These are phyloP conservation scores for Keithomyces neogunnii DNA, from an alignment of 2,329 filamentous ascomycete species.

Conservation along the genomic window DNA sequence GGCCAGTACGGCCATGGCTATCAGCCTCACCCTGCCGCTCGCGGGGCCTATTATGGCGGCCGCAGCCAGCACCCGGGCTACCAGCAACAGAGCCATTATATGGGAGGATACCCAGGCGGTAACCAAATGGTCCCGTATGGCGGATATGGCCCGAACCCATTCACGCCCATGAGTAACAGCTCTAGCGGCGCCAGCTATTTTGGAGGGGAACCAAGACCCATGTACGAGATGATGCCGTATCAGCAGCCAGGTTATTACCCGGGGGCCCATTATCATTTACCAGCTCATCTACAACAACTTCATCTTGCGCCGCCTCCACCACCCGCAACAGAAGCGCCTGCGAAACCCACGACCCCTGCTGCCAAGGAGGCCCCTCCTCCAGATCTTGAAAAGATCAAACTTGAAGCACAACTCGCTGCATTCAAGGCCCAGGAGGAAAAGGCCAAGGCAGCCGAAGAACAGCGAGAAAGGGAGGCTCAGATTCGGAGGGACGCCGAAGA, in stretches of 20 bases:
- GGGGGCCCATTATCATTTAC: slow-evolving; percentile 9
- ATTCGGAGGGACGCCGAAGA: slow-evolving; percentile 39
- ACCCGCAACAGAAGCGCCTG: slow-evolving; percentile 30
- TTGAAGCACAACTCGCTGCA: slow-evolving; percentile 49
- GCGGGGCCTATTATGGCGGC: slow-evolving; percentile 17
- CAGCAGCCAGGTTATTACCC: slow-evolving; percentile 19
- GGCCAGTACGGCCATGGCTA: slow-evolving; percentile 20
- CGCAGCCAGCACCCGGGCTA: slow-evolving; percentile 28
- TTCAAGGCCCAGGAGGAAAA: slow-evolving; percentile 38
- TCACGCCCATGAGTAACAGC: slow-evolving; percentile 30
- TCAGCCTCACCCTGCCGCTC: slow-evolving; percentile 14
- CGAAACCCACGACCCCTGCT: slow-evolving; percentile 23
- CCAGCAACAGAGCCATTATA: slow-evolving; percentile 36
- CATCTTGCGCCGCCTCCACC: slow-evolving; percentile 30
- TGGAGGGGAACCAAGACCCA: slow-evolving; percentile 26
- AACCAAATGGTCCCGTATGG: slow-evolving; percentile 41
- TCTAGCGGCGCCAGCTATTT: slow-evolving; percentile 33
- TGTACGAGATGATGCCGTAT: slow-evolving; percentile 45
- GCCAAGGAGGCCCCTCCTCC: slow-evolving; percentile 29
- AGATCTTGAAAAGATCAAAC: slow-evolving; percentile 52
- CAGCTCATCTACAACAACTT: slow-evolving; percentile 27
- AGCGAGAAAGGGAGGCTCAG: slow-evolving; percentile 34
- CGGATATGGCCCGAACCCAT: slow-evolving; percentile 31
- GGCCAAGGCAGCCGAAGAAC: slow-evolving; percentile 36
- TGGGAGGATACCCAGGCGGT: slow-evolving; percentile 26